These are phyloP conservation scores for Dipodascus geniculatus DNA, from an alignment of 805 yeast genomes.

Conservation along the genomic window DNA sequence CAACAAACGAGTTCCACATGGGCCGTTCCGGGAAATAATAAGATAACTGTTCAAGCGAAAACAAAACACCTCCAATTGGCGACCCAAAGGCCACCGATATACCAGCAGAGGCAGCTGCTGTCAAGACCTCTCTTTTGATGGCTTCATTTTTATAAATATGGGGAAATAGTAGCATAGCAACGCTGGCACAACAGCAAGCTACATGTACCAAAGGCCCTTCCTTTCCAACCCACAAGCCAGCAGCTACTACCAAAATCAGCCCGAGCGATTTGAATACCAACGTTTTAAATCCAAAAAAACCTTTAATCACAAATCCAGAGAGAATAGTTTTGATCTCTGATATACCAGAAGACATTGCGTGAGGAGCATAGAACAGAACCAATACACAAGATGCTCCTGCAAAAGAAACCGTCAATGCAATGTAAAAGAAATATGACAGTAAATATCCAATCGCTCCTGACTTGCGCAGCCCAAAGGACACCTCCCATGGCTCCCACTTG, in stretches of 20 bases:
- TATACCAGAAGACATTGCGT: conserved; percentile 49
- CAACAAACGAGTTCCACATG: conserved; percentile 77
- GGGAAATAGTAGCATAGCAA: conserved; percentile 27
- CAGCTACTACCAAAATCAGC: conserved; percentile 52
- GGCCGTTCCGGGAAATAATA: conserved; percentile 50
- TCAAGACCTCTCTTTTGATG: conserved; percentile 44
- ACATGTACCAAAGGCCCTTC: conserved; percentile 84
- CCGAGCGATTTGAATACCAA: conserved; percentile 47
- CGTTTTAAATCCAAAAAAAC: conserved; percentile 40
- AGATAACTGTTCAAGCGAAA: conserved; percentile 58
- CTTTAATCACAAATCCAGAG: conserved; percentile 47
- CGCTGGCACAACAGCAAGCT: conserved; percentile 45
- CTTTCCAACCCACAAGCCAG: conserved; percentile 74
- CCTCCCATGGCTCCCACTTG: conserved; percentile 26
- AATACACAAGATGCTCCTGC: conserved; percentile 30
- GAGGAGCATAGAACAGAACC: conserved; percentile 25
- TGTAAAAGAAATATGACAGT: conserved; percentile 28
- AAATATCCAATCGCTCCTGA: conserved; percentile 22
- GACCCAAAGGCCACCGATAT: conserved; percentile 77
- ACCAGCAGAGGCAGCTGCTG: conserved; percentile 77
- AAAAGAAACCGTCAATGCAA: conserved; percentile 28
- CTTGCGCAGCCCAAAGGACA: conserved; percentile 16
- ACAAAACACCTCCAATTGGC: conserved; percentile 80
- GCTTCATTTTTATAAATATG: conserved; percentile 38
- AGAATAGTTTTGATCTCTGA: conserved; percentile 60